A percentile compares a stretch with the other conserved stretches of the same genome.
phyloP scores from a whole-genome alignment of 164 flowering plant species.

The Amborella trichopoda region DNA sequence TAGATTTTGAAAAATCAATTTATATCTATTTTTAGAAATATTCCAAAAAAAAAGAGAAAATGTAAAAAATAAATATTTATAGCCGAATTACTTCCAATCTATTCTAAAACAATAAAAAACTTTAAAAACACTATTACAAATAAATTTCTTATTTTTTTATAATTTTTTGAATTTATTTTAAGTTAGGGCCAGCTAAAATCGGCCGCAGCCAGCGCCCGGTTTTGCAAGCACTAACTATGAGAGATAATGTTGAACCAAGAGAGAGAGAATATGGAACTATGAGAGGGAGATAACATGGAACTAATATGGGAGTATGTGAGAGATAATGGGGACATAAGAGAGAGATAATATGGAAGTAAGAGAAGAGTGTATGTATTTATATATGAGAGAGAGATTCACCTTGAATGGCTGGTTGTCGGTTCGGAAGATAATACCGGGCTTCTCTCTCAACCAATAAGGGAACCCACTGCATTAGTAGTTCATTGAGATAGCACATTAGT shows the following conservation, averaged over 20 bases:
- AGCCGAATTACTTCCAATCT: too few species aligned
- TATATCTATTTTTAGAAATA: too few species aligned
- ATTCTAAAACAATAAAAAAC: too few species aligned
- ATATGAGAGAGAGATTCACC: slow-evolving; percentile 17
- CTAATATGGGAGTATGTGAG: neutral
- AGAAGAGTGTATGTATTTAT: neutral
- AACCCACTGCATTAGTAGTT: slow-evolving; percentile 37
- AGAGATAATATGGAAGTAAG: neutral
- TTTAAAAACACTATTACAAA: too few species aligned
- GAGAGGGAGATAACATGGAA: neutral
- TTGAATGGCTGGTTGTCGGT: slow-evolving; percentile 48
- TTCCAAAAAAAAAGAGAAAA: too few species aligned
- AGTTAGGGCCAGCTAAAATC: too few species aligned
- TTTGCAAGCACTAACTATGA: neutral
- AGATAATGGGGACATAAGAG: neutral
- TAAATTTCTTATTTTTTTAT: too few species aligned
- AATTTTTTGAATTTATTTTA: too few species aligned
- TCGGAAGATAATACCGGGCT: slow-evolving; percentile 44
- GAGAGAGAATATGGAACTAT: neutral
- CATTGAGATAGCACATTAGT: neutral
- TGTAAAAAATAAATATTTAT: too few species aligned
- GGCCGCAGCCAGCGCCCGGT: neutral
- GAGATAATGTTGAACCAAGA: neutral
- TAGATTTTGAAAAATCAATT: too few species aligned
- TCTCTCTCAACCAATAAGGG: slow-evolving; percentile 73